Percentiles rank a stretch among this genome's conserved stretches.
These are phyloP conservation scores for Vitis hybrid DNA, from an alignment of 177 flowering plant species.

Conservation along the genomic window DNA sequence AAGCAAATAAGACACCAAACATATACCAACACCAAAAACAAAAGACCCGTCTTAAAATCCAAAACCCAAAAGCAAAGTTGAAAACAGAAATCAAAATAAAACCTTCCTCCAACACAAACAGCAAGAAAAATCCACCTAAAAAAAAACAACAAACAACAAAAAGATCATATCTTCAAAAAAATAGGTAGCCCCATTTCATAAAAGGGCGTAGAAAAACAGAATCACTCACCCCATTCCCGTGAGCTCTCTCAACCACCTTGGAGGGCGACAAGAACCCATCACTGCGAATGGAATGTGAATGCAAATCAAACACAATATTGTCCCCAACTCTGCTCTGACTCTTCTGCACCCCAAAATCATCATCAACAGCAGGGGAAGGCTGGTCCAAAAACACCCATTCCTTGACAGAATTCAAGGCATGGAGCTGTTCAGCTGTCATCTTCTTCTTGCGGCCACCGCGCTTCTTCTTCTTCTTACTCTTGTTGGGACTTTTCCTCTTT, in stretches of 20 bases:
- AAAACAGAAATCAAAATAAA: no score
- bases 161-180: background rate
- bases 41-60: no score
- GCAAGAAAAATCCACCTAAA: background rate
- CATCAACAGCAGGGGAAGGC: constrained; percentile 25
- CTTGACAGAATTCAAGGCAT: constrained; percentile 49
- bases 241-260: constrained; percentile 87
- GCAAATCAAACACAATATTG: constrained; percentile 78
- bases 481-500: constrained; percentile 7
- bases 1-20: no score
- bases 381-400: constrained; percentile 69
- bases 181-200: background rate
- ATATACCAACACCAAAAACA: no score
- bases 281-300: constrained; percentile 80
- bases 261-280: constrained; percentile 93
- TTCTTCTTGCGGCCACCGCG: constrained; percentile 57
- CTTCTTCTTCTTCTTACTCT: constrained; percentile 55
- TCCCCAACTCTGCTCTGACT: constrained; percentile 24
- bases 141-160: background rate
- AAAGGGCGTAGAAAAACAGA: background rate
- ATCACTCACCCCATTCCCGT: constrained; percentile 76
- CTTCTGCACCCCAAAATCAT: constrained; percentile 50
- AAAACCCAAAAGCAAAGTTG: no score
- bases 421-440: constrained; percentile 58
- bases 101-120: background rate